Evolutionary conservation across 805 yeast genomes (phyloP).

Genomic region (Wickerhamomyces queroliae): DNA sequence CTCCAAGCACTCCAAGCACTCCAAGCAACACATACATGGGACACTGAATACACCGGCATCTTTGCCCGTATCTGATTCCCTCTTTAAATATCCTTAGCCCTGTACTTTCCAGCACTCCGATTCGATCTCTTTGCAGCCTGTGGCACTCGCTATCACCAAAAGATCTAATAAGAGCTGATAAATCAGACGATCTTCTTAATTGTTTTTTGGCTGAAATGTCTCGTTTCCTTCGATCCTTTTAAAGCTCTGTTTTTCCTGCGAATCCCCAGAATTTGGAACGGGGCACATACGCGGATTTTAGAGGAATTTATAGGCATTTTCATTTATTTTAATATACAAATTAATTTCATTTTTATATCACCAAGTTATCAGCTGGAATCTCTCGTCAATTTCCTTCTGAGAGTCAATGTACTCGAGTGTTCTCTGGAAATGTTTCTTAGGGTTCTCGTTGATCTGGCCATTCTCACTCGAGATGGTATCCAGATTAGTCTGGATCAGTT

Average conservation of each 20-base stretch:
- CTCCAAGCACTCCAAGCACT: neutral
- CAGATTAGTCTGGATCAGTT: slow-evolving; percentile 65
- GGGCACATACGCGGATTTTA: neutral
- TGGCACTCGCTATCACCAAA: too few relatives aligned
- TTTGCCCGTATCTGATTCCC: neutral
- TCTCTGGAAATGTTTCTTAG: slow-evolving; percentile 54
- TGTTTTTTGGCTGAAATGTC: neutral
- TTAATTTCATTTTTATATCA: slow-evolving; percentile 3
- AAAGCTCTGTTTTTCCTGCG: too few relatives aligned
- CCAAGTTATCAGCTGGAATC: slow-evolving; percentile 50
- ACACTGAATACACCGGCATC: slow-evolving; percentile 34
- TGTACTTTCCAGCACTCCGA: neutral
- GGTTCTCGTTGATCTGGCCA: slow-evolving; percentile 13
- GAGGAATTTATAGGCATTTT: neutral
- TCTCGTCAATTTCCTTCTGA: slow-evolving; percentile 64
- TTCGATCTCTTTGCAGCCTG: neutral
- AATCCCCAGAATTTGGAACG: slow-evolving; percentile 1
- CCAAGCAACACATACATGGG: slow-evolving; percentile 26
- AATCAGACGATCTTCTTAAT: neutral
- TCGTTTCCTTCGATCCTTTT: too few relatives aligned
- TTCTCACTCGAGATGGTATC: slow-evolving; percentile 16
- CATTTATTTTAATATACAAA: too few relatives aligned
- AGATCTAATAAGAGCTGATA: too few relatives aligned
- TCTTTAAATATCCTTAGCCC: neutral
- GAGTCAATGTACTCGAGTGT: slow-evolving; percentile 64